Evolutionary conservation across 768 basidiomycete genomes (phyloP).

Genomic region (Strobilomyces confusus): DNA sequence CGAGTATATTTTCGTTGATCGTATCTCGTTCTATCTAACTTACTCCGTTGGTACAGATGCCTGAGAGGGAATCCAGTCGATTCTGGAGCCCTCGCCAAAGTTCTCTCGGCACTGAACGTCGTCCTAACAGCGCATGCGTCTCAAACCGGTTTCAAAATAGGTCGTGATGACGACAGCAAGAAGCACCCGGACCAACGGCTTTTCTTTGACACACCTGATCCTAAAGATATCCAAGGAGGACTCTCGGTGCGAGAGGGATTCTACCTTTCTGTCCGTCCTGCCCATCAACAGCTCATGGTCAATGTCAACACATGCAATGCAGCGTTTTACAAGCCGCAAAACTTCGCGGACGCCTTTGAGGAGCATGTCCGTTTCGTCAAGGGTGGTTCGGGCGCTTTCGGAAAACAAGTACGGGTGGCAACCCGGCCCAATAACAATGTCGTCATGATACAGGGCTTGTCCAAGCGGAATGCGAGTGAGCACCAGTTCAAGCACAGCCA

Average conservation of each 20-base stretch:
- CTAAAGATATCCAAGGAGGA: conserved; percentile 44
- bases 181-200: conserved; percentile 35
- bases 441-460: conserved; percentile 59
- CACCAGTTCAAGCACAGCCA: conserved; percentile 39
- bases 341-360: conserved; percentile 38
- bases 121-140: conserved; percentile 41
- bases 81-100: conserved; percentile 50
- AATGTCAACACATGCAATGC: conserved; percentile 51
- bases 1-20: neutral
- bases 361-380: conserved; percentile 43
- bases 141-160: conserved; percentile 41
- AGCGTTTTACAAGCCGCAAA: conserved; percentile 42
- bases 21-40: conserved; percentile 28
- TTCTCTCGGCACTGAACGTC: conserved; percentile 47
- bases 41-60: conserved; percentile 38
- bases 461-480: conserved; percentile 34
- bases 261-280: conserved; percentile 38
- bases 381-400: conserved; percentile 53
- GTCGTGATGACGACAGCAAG: conserved; percentile 38
- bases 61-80: conserved; percentile 52
- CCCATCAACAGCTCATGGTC: conserved; percentile 46
- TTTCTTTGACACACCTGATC: conserved; percentile 34
- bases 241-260: conserved; percentile 54
- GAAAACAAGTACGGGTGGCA: conserved; percentile 59
- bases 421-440: conserved; percentile 61